Percentiles rank a stretch among this genome's conserved stretches.
Conservation (phyloP, 768 basidiomycete genomes). For the Amanita phalloides region DNA sequence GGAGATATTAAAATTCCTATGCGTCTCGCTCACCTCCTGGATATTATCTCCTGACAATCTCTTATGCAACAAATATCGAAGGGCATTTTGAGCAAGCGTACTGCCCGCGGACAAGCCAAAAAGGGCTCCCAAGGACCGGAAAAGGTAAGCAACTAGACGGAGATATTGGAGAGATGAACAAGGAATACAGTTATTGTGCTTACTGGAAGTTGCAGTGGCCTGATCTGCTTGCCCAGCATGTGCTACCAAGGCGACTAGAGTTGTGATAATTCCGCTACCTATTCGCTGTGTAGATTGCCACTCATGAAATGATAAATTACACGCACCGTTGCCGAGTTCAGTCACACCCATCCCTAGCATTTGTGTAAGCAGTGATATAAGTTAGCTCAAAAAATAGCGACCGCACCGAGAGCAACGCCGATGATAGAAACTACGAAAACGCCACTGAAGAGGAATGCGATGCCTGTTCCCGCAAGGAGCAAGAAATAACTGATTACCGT, state of each 20-base stretch:
- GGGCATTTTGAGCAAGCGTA: constrained; percentile 40
- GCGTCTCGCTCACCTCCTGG: constrained; percentile 34
- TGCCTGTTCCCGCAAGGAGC: constrained; percentile 26
- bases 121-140: constrained; percentile 51
- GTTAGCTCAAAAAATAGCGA: not conserved
- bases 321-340: constrained; percentile 29
- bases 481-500: constrained; percentile 32
- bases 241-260: constrained; percentile 49
- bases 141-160: constrained; percentile 47
- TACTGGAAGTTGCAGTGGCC: constrained; percentile 55
- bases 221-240: constrained; percentile 53
- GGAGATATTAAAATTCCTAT: not conserved
- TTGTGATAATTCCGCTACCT: constrained; percentile 46
- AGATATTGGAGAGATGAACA: not conserved
- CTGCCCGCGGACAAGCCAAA: constrained; percentile 47
- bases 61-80: constrained; percentile 30
- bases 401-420: constrained; percentile 31
- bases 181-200: constrained; percentile 4
- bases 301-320: not conserved
- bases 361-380: not conserved
- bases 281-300: not conserved
- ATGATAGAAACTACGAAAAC: constrained; percentile 22
- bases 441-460: constrained; percentile 29
- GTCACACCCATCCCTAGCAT: constrained; percentile 22
- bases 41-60: constrained; percentile 33